A percentile compares a stretch with the other conserved stretches of the same genome.
Conservation (phyloP, 768 basidiomycete species). For the Leccinellum albellum region DNA sequence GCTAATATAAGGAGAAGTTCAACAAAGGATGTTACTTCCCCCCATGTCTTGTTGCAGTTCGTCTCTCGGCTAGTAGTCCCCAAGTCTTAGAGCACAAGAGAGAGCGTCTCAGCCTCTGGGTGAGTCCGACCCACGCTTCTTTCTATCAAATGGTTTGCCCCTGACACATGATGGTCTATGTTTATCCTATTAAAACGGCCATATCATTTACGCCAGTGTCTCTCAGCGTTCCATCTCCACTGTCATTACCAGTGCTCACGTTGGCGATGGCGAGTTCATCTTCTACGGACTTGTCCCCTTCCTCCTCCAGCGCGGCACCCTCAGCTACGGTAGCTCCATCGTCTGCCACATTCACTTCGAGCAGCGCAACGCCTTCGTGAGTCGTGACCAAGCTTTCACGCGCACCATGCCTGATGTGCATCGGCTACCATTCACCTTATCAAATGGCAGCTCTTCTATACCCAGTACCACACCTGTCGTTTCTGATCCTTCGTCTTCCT, state of each 20-base stretch:
- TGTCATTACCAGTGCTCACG: not conserved
- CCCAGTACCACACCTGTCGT: not conserved
- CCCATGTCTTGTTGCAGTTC: not conserved
- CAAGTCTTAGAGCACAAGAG: not conserved
- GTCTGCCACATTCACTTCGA: not conserved
- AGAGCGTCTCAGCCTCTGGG: not conserved
- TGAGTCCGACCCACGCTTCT: not conserved
- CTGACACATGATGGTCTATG: not conserved
- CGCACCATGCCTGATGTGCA: not conserved
- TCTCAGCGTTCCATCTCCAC: not conserved
- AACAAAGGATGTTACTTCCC: not conserved
- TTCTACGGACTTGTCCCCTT: not conserved
- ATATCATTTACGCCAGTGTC: not conserved
- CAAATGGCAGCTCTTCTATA: not conserved
- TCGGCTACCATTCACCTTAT: not conserved
- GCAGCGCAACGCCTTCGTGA: not conserved
- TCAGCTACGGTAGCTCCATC: not conserved
- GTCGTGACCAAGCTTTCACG: not conserved
- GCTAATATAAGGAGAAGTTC: not conserved
- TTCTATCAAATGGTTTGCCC: not conserved
- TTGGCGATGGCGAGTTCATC: not conserved
- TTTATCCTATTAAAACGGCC: not conserved
- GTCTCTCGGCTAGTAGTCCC: not conserved
- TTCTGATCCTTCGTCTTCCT: conserved; percentile 2
- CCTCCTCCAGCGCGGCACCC: not conserved